Percentiles rank a stretch among this genome's conserved stretches.
Conservation (phyloP, 2,329 filamentous ascomycete genomes). For the Pseudogymnoascus sp. region DNA sequence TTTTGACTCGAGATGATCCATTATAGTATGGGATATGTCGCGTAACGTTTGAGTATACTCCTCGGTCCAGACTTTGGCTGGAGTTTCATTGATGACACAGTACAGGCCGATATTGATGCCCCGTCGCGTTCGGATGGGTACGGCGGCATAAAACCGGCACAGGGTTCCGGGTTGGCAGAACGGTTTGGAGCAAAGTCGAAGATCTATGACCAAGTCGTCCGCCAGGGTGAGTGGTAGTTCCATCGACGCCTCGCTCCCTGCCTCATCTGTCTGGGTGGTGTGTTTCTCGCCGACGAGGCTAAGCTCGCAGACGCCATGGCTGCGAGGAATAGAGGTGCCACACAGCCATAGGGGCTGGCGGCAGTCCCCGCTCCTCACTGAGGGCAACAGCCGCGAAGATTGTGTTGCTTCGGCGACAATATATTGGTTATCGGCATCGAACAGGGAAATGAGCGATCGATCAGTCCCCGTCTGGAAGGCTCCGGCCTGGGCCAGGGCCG, state of each 20-base stretch:
- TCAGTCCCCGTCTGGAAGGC: background rate
- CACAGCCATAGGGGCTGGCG: background rate
- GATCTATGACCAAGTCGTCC: background rate
- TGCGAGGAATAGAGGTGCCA: conserved; percentile 1
- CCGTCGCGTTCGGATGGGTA: conserved; percentile 21
- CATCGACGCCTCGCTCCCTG: background rate
- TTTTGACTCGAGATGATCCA: conserved; percentile 53
- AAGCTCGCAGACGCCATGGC: background rate
- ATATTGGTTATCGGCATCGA: background rate
- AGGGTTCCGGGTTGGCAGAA: background rate
- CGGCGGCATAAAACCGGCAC: conserved; percentile 23
- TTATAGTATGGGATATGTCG: conserved; percentile 48
- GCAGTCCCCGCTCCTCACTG: background rate
- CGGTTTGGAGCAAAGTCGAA: background rate
- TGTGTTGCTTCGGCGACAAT: background rate
- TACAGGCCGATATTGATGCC: conserved; percentile 23
- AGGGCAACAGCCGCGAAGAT: background rate
- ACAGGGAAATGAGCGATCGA: conserved; percentile 6
- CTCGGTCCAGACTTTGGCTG: conserved; percentile 20
- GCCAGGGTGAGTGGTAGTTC: background rate
- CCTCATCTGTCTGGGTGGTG: background rate
- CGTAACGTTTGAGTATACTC: background rate
- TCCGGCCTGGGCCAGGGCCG: background rate
- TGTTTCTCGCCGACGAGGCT: background rate
- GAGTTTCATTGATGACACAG: conserved; percentile 29